These are phyloP conservation scores for Sugiyamaella pinicola DNA, from an alignment of 1,139 yeast species.

Conservation along the genomic window DNA sequence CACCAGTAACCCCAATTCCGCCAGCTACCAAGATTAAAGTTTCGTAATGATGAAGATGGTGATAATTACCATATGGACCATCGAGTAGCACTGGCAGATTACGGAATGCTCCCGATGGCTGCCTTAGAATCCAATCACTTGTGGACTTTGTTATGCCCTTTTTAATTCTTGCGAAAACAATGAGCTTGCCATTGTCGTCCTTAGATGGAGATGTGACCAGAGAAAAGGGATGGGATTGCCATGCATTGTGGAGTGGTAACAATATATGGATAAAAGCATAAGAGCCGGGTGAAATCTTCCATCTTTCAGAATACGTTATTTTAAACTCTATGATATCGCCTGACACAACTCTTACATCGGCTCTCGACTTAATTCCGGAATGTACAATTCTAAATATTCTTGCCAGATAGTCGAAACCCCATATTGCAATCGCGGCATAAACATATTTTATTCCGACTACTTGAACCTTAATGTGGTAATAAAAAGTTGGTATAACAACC, in stretches of 20 bases:
- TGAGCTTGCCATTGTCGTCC: conserved; percentile 34
- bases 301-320: conserved; percentile 37
- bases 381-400: conserved; percentile 43
- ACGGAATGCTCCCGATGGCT: conserved; percentile 25
- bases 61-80: conserved; percentile 59
- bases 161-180: conserved; percentile 38
- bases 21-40: conserved; percentile 56
- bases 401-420: conserved; percentile 47
- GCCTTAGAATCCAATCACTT: conserved; percentile 19
- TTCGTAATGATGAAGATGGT: conserved; percentile 55
- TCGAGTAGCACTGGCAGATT: conserved; percentile 44
- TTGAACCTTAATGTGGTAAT: conserved; percentile 51
- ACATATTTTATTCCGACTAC: conserved; percentile 43
- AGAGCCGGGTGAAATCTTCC: conserved; percentile 57
- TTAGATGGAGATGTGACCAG: conserved; percentile 42
- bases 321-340: conserved; percentile 37
- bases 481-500: conserved; percentile 60
- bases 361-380: conserved; percentile 48
- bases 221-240: conserved; percentile 75
- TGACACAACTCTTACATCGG: conserved; percentile 40
- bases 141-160: conserved; percentile 37
- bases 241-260: conserved; percentile 39
- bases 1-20: conserved; percentile 70
- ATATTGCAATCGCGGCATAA: conserved; percentile 43
- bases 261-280: conserved; percentile 61